Conservation (phyloP, 108 stramenopile species). For the Nannochloropsis salina region DNA sequence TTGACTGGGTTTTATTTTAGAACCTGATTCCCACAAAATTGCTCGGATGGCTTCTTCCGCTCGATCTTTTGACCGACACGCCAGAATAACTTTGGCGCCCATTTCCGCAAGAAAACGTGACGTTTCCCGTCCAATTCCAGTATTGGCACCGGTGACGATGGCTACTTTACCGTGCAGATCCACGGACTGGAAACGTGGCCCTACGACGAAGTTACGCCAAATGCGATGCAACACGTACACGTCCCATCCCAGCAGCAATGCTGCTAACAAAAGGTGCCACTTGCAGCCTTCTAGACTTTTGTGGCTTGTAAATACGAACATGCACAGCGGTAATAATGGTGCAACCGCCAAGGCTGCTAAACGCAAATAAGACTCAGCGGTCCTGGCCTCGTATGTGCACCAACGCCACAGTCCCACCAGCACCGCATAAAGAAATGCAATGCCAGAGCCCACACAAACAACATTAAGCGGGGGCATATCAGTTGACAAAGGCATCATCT, state of each 20-base stretch:
- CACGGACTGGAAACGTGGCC: not conserved
- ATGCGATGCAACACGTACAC: not conserved
- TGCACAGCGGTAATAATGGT: not conserved
- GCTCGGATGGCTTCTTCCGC: conserved; percentile 40
- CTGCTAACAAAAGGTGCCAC: not conserved
- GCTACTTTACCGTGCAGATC: conserved; percentile 37
- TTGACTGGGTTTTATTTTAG: not conserved
- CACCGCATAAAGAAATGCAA: not conserved
- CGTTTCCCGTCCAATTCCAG: conserved; percentile 51
- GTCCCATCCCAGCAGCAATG: not conserved
- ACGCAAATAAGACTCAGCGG: not conserved
- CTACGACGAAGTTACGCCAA: not conserved
- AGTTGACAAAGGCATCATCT: not conserved
- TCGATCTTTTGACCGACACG: conserved; percentile 49
- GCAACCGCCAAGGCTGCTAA: not conserved
- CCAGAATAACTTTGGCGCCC: conserved; percentile 52
- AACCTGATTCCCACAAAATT: conserved; percentile 25
- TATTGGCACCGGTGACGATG: conserved; percentile 50
- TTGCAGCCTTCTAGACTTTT: not conserved
- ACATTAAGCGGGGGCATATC: not conserved
- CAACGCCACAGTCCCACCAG: conserved; percentile 15
- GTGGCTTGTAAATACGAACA: not conserved
- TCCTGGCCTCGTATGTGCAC: not conserved
- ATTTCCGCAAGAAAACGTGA: conserved; percentile 40
- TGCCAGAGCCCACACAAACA: not conserved